A percentile compares a stretch with the other conserved stretches of the same genome.
Evolutionary conservation across 2,329 filamentous ascomycete genomes (phyloP).

Genomic region (Alternaria sp.): DNA sequence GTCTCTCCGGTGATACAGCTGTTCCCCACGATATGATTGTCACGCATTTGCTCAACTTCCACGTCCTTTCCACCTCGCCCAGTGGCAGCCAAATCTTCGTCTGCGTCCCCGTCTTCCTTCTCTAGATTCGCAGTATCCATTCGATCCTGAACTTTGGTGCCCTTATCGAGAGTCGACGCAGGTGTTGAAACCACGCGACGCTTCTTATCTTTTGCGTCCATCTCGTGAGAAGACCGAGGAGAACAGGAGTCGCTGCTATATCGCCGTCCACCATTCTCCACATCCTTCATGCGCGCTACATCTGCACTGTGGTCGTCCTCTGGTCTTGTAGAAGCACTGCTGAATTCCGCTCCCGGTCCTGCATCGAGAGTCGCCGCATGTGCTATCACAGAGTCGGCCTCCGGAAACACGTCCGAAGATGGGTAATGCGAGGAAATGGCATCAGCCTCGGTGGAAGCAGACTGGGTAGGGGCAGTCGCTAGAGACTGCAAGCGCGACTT

Average conservation of each 20-base stretch:
- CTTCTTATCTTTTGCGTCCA: background rate
- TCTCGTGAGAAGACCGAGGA: background rate
- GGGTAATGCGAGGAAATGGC: background rate
- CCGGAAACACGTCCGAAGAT: conserved; percentile 16
- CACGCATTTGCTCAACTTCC: background rate
- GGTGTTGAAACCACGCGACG: background rate
- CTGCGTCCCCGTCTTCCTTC: background rate
- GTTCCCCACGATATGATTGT: conserved; percentile 11
- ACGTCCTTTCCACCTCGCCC: background rate
- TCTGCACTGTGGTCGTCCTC: conserved; percentile 28
- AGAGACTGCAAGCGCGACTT: conserved; percentile 10
- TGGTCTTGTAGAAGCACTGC: conserved; percentile 28
- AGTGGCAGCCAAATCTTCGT: background rate
- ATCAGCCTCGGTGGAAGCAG: background rate
- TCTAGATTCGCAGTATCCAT: conserved; percentile 14
- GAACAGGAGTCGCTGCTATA: conserved; percentile 17
- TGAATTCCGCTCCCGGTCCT: conserved; percentile 30
- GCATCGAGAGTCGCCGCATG: conserved; percentile 27
- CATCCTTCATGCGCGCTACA: conserved; percentile 31
- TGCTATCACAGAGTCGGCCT: conserved; percentile 18
- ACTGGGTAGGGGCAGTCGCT: background rate
- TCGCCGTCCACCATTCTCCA: conserved; percentile 27
- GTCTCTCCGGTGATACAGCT: background rate
- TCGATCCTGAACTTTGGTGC: conserved; percentile 26
- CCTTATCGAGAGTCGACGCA: conserved; percentile 13